Evolutionary conservation across 345 rosid species (phyloP).

Genomic region (Eucalyptus tenuipes): DNA sequence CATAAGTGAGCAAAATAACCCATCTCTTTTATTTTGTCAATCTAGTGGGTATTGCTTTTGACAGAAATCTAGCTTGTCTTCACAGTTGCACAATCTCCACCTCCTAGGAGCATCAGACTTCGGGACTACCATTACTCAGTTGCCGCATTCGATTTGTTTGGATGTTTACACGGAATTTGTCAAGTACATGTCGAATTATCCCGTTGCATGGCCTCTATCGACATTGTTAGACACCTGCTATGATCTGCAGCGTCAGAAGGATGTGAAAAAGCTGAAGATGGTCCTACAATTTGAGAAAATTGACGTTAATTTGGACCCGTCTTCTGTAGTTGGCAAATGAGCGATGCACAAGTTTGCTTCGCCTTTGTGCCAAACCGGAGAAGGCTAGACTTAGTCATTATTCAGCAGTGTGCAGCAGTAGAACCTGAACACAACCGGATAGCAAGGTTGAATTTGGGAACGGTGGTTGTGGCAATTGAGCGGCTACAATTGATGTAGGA

Average conservation of each 20-base stretch:
- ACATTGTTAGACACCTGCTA: background rate
- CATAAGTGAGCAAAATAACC: background rate
- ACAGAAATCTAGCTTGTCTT: background rate
- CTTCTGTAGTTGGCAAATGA: background rate
- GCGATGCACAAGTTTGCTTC: constrained; percentile 8
- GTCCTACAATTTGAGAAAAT: background rate
- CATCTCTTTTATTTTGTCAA: background rate
- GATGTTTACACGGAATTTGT: background rate
- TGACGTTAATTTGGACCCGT: background rate
- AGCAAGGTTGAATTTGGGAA: background rate
- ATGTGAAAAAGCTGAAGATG: background rate
- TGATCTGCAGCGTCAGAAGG: background rate
- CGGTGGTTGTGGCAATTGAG: background rate
- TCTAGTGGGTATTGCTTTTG: constrained; percentile 1
- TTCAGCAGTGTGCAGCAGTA: constrained; percentile 14
- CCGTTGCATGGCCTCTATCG: background rate
- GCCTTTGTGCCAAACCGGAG: constrained; percentile 3
- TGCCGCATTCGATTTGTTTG: background rate
- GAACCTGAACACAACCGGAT: background rate
- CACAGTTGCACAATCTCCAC: background rate
- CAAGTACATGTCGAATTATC: background rate
- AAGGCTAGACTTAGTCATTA: background rate
- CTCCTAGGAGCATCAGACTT: background rate
- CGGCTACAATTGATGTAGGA: background rate
- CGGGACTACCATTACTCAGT: background rate